A percentile compares a stretch with the other conserved stretches of the same genome.
Conservation (phyloP, 2,329 filamentous ascomycete genomes). For the Clonostachys byssicola region DNA sequence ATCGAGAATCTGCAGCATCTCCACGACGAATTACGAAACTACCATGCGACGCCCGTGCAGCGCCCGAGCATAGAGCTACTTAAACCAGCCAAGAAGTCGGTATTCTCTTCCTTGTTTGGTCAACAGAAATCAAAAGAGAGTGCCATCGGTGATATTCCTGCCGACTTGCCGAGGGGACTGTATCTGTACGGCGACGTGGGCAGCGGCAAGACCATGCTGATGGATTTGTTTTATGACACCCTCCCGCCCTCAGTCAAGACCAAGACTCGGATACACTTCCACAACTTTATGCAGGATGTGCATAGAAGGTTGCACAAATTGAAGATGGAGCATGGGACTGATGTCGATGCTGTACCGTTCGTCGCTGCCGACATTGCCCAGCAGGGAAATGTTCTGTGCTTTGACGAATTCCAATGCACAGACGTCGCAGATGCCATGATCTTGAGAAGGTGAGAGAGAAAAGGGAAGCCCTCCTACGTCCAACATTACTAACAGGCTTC, state of each 20-base stretch:
- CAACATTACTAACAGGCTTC: not conserved
- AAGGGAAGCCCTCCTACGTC: not conserved
- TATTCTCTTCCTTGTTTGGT: slow-evolving; percentile 59
- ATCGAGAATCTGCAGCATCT: slow-evolving; percentile 87
- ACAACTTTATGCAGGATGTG: slow-evolving; percentile 99
- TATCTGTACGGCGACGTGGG: slow-evolving; percentile 97
- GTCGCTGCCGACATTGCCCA: slow-evolving; percentile 93
- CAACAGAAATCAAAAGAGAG: slow-evolving; percentile 29
- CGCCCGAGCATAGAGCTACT: slow-evolving; percentile 74
- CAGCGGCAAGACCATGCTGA: slow-evolving; percentile 98
- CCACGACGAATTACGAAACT: slow-evolving; percentile 74
- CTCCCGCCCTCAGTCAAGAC: slow-evolving; percentile 72
- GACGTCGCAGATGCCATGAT: slow-evolving; percentile 99
- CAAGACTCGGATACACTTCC: slow-evolving; percentile 95
- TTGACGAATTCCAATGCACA: slow-evolving; percentile 98
- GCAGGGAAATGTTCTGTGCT: slow-evolving; percentile 82
- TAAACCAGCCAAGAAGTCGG: slow-evolving; percentile 46
- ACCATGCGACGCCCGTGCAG: slow-evolving; percentile 68
- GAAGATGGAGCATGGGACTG: slow-evolving; percentile 84
- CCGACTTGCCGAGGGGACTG: slow-evolving; percentile 77
- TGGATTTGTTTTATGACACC: slow-evolving; percentile 97
- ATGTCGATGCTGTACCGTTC: slow-evolving; percentile 86
- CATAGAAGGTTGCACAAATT: slow-evolving; percentile 86
- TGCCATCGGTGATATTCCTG: slow-evolving; percentile 52
- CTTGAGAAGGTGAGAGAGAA: slow-evolving; percentile 56